phyloP scores from a whole-genome alignment of 2,329 filamentous ascomycete species.

The Fusarium sp. region DNA sequence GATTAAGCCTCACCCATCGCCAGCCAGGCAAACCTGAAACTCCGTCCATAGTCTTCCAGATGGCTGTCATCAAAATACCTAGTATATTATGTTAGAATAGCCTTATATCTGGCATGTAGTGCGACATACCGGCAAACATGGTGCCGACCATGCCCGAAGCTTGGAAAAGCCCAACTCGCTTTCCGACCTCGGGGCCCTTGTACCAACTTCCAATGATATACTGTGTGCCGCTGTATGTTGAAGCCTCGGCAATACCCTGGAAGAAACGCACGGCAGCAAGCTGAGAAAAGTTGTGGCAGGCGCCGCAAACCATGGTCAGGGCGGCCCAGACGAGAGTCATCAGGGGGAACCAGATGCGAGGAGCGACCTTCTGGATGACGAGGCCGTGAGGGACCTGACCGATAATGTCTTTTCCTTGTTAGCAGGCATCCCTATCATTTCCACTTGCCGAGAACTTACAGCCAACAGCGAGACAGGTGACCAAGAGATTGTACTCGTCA shows the following conservation, averaged over 20 bases:
- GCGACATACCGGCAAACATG: constrained; percentile 63
- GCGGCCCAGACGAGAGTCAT: constrained; percentile 62
- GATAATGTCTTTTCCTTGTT: constrained; percentile 35
- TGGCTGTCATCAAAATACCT: not conserved
- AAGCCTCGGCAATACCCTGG: constrained; percentile 41
- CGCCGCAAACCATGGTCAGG: constrained; percentile 52
- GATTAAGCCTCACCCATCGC: not conserved
- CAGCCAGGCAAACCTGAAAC: not conserved
- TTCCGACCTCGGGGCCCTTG: constrained; percentile 64
- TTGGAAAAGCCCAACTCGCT: constrained; percentile 68
- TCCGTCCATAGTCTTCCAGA: not conserved
- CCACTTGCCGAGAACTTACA: constrained; percentile 22
- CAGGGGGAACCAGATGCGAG: constrained; percentile 60
- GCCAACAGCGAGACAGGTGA: constrained; percentile 37
- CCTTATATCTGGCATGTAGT: constrained; percentile 55
- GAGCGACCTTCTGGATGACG: constrained; percentile 61
- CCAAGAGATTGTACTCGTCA: constrained; percentile 48
- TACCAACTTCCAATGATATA: constrained; percentile 63
- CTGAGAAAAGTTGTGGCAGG: constrained; percentile 37
- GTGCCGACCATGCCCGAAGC: constrained; percentile 66
- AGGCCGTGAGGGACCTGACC: constrained; percentile 59
- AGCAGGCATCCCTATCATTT: not conserved
- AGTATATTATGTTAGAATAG: not conserved
- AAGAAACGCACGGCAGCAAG: constrained; percentile 43
- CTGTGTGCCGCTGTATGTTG: constrained; percentile 45